phyloP scores from a whole-genome alignment of 1,284 basidiomycete genomes.

The Rhodofomes roseus region DNA sequence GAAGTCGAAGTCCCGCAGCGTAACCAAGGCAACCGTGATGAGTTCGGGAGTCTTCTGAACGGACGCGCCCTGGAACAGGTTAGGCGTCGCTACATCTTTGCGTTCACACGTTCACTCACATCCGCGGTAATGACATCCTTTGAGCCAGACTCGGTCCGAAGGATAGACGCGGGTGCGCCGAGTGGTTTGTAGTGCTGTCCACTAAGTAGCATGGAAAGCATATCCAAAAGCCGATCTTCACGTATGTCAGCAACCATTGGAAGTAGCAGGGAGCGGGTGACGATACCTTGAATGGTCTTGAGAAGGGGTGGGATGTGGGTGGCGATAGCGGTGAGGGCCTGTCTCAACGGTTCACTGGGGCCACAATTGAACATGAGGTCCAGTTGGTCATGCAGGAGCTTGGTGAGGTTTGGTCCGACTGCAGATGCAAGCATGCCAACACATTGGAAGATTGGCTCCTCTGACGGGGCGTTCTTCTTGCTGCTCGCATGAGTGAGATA shows the following conservation, averaged over 20 bases:
- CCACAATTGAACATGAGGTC: conserved; percentile 97
- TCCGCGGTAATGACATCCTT: conserved; percentile 63
- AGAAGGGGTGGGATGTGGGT: conserved; percentile 88
- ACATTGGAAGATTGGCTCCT: conserved; percentile 97
- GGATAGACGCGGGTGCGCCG: conserved; percentile 66
- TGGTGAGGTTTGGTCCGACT: conserved; percentile 94
- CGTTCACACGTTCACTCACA: conserved; percentile 28
- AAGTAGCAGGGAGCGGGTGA: neutral
- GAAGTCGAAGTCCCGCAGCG: conserved; percentile 94
- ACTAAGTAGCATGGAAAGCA: conserved; percentile 76
- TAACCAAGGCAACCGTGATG: conserved; percentile 83
- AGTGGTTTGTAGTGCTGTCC: conserved; percentile 85
- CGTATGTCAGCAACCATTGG: neutral
- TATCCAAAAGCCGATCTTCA: conserved; percentile 88
- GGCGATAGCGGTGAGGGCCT: conserved; percentile 86
- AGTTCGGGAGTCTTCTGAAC: conserved; percentile 68
- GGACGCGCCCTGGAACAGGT: conserved; percentile 33
- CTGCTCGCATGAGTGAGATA: conserved; percentile 35
- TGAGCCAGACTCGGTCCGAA: conserved; percentile 47
- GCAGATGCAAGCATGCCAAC: conserved; percentile 94
- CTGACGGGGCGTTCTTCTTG: conserved; percentile 90
- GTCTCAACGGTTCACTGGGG: conserved; percentile 84
- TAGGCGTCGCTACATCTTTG: neutral
- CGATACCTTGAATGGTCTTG: conserved; percentile 85
- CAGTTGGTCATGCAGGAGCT: conserved; percentile 93